phyloP scores from a whole-genome alignment of 2,329 filamentous ascomycete genomes.

The Fusarium oxysporum region DNA sequence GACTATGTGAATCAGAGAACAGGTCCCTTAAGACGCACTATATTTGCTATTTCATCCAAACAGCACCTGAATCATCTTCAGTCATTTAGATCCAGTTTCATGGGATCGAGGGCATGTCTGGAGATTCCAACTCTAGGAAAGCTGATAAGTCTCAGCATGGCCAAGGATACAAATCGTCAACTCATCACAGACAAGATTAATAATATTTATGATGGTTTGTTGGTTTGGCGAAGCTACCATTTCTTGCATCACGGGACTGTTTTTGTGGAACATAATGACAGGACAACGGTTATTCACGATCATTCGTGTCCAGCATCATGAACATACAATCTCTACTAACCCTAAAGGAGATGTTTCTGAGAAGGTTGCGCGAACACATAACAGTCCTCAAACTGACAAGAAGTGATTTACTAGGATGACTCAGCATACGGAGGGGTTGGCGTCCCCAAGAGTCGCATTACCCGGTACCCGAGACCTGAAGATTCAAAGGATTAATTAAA shows the following conservation, averaged over 20 bases:
- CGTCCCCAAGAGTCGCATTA: neutral
- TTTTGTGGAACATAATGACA: neutral
- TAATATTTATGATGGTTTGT: accelerated
- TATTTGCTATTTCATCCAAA: accelerated
- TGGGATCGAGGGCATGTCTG: accelerated
- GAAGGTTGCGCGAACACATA: neutral
- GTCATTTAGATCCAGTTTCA: too few relatives aligned
- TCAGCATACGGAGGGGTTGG: neutral
- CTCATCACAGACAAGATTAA: neutral
- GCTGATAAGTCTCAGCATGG: accelerated
- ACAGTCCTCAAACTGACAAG: neutral
- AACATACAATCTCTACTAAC: accelerated
- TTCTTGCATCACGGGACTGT: neutral
- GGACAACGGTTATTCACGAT: accelerated
- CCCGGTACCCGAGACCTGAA: neutral
- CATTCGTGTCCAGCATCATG: accelerated
- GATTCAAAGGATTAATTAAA: accelerated
- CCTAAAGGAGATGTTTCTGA: neutral
- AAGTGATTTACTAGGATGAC: too few relatives aligned
- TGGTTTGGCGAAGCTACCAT: too few relatives aligned
- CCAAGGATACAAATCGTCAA: too few relatives aligned
- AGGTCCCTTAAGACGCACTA: accelerated
- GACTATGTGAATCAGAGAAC: neutral
- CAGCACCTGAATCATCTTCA: neutral
- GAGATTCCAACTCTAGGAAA: too few relatives aligned